Conservation (phyloP, 2,329 filamentous ascomycete species). For the Scytalidium sp. region DNA sequence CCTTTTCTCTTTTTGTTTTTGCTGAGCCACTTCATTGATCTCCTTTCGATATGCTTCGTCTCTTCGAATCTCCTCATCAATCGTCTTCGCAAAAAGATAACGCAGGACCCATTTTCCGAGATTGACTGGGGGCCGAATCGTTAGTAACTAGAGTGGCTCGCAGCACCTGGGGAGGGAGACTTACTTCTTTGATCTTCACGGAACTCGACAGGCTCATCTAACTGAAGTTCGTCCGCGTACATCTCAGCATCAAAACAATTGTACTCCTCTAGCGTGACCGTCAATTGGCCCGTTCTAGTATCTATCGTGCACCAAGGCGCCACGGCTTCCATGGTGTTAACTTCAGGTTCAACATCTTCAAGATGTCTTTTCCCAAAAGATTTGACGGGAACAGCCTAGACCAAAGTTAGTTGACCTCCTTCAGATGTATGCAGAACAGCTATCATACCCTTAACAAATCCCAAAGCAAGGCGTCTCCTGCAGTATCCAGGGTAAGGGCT, state of each 20-base stretch:
- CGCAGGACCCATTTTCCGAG: conserved; percentile 94
- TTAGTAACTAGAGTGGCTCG: conserved; percentile 20
- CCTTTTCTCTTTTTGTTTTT: conserved; percentile 52
- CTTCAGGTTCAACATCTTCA: conserved; percentile 82
- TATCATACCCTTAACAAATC: conserved; percentile 79
- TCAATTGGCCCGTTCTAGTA: conserved; percentile 85
- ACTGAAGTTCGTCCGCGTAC: conserved; percentile 83
- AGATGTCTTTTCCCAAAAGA: conserved; percentile 94
- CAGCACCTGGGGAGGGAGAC: conserved; percentile 24
- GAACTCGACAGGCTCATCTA: conserved; percentile 75
- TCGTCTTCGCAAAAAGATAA: conserved; percentile 84
- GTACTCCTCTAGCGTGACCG: conserved; percentile 87
- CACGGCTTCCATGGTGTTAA: conserved; percentile 86
- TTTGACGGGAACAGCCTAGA: conserved; percentile 77
- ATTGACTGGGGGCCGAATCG: conserved; percentile 63
- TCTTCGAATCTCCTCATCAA: conserved; percentile 84
- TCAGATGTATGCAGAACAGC: conserved; percentile 12
- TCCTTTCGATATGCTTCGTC: conserved; percentile 72
- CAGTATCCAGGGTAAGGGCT: conserved; percentile 89
- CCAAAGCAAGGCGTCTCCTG: conserved; percentile 93
- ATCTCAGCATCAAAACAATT: conserved; percentile 98
- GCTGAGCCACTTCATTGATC: conserved; percentile 61
- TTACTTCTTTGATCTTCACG: conserved; percentile 90
- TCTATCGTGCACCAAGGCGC: conserved; percentile 97
- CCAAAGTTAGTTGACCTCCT: conserved; percentile 14